These are phyloP conservation scores for Xylaria sp. DNA, from an alignment of 2,329 filamentous ascomycete species.

Conservation along the genomic window DNA sequence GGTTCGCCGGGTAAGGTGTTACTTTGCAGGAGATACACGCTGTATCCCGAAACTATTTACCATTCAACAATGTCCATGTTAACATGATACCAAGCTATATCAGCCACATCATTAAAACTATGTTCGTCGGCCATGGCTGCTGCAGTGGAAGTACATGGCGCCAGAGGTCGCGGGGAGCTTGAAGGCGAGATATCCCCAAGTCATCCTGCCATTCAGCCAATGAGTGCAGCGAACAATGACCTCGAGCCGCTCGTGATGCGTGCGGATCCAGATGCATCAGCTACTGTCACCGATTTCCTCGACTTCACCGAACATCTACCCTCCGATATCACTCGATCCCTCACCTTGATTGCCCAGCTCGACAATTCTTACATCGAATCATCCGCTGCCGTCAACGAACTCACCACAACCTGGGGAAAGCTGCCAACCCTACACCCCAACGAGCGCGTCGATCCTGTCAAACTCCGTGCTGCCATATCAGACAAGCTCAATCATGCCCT, in stretches of 20 bases:
- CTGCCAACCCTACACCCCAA: slow-evolving; percentile 56
- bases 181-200: slow-evolving; percentile 43
- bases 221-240: slow-evolving; percentile 41
- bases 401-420: slow-evolving; percentile 62
- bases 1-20: too few species aligned
- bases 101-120: not conserved
- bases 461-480: slow-evolving; percentile 66
- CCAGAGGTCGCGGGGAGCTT: slow-evolving; percentile 31
- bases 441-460: slow-evolving; percentile 53
- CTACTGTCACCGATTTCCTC: slow-evolving; percentile 72
- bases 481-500: slow-evolving; percentile 60
- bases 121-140: slow-evolving; percentile 30
- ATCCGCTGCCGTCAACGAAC: slow-evolving; percentile 59
- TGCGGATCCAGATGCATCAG: slow-evolving; percentile 69
- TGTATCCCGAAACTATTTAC: not conserved
- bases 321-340: slow-evolving; percentile 68
- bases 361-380: slow-evolving; percentile 63
- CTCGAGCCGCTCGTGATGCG: slow-evolving; percentile 56
- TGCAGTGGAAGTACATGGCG: slow-evolving; percentile 29
- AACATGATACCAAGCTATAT: slow-evolving; percentile 12
- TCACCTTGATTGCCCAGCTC: slow-evolving; percentile 69
- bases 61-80: not conserved
- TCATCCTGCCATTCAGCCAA: slow-evolving; percentile 20
- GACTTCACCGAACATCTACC: slow-evolving; percentile 74
- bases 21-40: too few species aligned